phyloP scores from a whole-genome alignment of 2,329 filamentous ascomycete genomes.

The Fusarium oxysporum region DNA sequence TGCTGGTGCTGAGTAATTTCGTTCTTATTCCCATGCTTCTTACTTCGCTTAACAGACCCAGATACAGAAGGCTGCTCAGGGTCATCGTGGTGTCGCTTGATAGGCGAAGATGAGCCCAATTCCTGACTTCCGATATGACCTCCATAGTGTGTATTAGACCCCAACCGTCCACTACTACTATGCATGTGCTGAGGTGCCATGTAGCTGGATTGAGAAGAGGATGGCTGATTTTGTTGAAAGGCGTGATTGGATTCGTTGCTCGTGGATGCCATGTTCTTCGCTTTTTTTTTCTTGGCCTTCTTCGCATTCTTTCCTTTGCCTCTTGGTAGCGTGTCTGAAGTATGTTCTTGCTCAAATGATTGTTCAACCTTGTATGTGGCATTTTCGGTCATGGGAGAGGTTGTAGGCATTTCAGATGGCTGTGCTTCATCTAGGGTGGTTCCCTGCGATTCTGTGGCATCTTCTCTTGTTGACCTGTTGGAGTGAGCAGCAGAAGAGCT shows the following conservation, averaged over 20 bases:
- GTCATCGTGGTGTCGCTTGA: conserved; percentile 29
- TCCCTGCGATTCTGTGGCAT: not conserved
- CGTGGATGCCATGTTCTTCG: conserved; percentile 12
- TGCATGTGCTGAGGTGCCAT: not conserved
- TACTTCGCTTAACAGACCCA: conserved; percentile 30
- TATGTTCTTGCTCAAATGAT: not conserved
- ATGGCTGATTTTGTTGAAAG: not conserved
- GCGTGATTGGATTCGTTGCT: not conserved
- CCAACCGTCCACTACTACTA: not conserved
- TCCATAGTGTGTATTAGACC: not conserved
- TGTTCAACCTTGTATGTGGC: not conserved
- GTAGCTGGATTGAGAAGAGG: not conserved
- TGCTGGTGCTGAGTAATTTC: not conserved
- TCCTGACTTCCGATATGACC: not conserved
- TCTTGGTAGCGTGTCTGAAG: conserved; percentile 9
- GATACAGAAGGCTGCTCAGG: conserved; percentile 3
- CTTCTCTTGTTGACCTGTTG: not conserved
- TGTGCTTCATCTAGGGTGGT: not conserved
- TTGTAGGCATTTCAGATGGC: not conserved
- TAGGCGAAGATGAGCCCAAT: conserved; percentile 3
- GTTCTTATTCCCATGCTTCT: conserved; percentile 8
- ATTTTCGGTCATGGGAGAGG: not conserved
- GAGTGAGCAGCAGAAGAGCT: not conserved
- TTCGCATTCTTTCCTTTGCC: conserved; percentile 36
- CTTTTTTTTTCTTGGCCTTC: conserved; percentile 45